Evolutionary conservation across 2,329 filamentous ascomycete genomes (phyloP).

Genomic region (Nemania diffusa): DNA sequence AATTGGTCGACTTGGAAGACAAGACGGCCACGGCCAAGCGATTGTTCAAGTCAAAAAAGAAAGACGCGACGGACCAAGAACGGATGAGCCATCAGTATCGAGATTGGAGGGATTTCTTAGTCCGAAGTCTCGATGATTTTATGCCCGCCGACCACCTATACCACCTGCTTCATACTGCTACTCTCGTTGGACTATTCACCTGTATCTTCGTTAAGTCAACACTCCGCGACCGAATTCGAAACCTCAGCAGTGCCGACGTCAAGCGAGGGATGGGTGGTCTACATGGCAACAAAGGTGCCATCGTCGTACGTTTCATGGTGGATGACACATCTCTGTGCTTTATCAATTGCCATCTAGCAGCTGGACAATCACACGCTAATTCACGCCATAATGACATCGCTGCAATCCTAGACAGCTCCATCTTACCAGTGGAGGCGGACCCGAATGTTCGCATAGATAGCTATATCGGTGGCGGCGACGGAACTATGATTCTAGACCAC

Average conservation of each 20-base stretch:
- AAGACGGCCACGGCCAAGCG: conserved; percentile 98
- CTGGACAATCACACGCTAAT: conserved; percentile 89
- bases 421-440: conserved; percentile 79
- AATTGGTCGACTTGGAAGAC: conserved; percentile 97
- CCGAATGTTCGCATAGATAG: conserved; percentile 75
- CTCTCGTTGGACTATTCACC: conserved; percentile 93
- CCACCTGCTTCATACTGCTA: conserved; percentile 85
- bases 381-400: conserved; percentile 93
- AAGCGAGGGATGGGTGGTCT: conserved; percentile 96
- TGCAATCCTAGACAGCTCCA: conserved; percentile 82
- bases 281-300: conserved; percentile 95
- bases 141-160: conserved; percentile 83
- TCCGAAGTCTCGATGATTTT: conserved; percentile 82
- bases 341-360: conserved; percentile 96
- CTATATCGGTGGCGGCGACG: conserved; percentile 92
- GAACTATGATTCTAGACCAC: conserved; percentile 93
- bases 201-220: conserved; percentile 92
- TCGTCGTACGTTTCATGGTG: conserved; percentile 89
- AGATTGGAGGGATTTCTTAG: conserved; percentile 92
- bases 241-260: conserved; percentile 82
- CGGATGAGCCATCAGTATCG: conserved; percentile 98
- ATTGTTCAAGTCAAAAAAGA: conserved; percentile 90
- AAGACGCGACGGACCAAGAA: conserved; percentile 78
- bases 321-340: conserved; percentile 96
- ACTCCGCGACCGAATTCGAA: conserved; percentile 78